Evolutionary conservation across 805 yeast species (phyloP), one percentile per base, ranked within the genome.

Genomic region (Kodamaea hsintzibuensis): DNA sequence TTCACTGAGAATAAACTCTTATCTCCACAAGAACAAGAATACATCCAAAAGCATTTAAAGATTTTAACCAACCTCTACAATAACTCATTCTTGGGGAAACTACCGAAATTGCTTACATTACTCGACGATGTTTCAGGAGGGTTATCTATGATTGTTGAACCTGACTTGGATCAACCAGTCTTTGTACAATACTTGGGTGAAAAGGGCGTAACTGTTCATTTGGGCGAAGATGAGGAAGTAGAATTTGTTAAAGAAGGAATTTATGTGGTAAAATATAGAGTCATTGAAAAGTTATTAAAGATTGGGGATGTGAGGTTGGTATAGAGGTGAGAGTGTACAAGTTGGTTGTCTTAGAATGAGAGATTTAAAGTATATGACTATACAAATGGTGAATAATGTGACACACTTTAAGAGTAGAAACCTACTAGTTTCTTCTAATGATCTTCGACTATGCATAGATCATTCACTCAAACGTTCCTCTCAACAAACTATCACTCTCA

Each of bases 111-210:
- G 40, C 70, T 91, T 49, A 91, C 87, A 47, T 82, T 85, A 3
- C 73, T 95, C 54, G 96, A 91, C 62, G 97, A 91, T 59, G 81
- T 81, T 1, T 78, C 83, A 16, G 78, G 77, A 3, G 74, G 73
- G 2, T 68, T 86, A 12, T 76, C 82, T 7, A 92, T 95, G 98
- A 76, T 93, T 1, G 88, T 84, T 13, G 79, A 78, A 56, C 98
- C 98, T 0, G 89, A 89, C 48, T 60, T 88, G 64, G 80, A 88
- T 57, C 81, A 78, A 55, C 89, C 95, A 6, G 98, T 95, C 1
- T 91, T 91, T 62, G 74, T 92, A 9, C 77, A 82, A 47, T 55
- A 50, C 27, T 40, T 47, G 14, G 45, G 51, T 10, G 58, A 59
- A 3, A 58, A 57, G 6, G 68, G 74, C 9, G 69, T 74, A 10